Evolutionary conservation across 352 stramenopile genomes (phyloP), one percentile per base, ranked within the genome.

Genomic region (Phytophthora fragariaefolia): DNA sequence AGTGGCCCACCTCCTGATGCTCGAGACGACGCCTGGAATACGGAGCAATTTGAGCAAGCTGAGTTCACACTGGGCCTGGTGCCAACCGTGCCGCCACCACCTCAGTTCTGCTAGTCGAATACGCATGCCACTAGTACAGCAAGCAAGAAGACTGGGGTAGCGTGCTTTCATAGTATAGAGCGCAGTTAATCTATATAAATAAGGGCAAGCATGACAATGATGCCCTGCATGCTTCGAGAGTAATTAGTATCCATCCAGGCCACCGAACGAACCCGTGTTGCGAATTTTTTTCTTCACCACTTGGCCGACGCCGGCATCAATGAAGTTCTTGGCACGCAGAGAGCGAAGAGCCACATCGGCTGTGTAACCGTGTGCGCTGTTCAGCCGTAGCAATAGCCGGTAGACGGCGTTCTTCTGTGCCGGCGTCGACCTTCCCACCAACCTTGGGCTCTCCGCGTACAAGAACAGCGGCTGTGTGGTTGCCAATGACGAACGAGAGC

Each of bases 321-420:
- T 71, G 54, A 91, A 92, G 62, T 91, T 83, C 55, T 89, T 86
- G 63, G 68, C 76, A 2, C 85, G 83, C 48, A 93, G 70, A 26
- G 81, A 76, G 5, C 83, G 82, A 43, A 93, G 72, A 28, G 80
- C 58, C 13, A 93, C 85, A 59, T 93, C 85, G 3, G 81, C 77
- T 3, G 34, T 40, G 38, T 79, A 59, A 9, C 80, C 80, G 24
- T 78, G 72, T 2, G 70, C 62, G 18, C 68, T 71, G 42, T 93
- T 93, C 2, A 93, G 73, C 34, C 85, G 73, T 6, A 77, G 30
- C 26, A 93, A 74, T 40, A 91, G 62, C 30, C 62, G 49, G 26
- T 78, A 84, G 23, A 91, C 79, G n/a, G 74, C 76, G 40, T 71
- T 60, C 46, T 83, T 83, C 52, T 92, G 83, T 43, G 66, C 69